Evolutionary conservation across 768 basidiomycete species (phyloP), one percentile per base, ranked within the genome.

Genomic region (Amanita muscaria): DNA sequence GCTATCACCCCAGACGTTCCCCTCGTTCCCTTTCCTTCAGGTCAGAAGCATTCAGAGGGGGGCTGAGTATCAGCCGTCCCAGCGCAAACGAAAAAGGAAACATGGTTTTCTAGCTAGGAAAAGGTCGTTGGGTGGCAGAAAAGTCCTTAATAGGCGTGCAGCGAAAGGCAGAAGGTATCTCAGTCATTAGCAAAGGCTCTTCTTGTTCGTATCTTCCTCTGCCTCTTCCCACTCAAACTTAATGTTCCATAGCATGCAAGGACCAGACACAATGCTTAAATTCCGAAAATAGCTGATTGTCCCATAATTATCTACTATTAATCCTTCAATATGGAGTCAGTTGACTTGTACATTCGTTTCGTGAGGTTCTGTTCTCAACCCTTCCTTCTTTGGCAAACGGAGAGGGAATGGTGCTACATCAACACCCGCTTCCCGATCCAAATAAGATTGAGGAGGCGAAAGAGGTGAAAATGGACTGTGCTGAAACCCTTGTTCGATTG

Each of bases 21-120:
- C 44, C 48, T 34, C 27, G 33, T 29, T 49, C 48, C 15, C 48
- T 45, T 15, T 32, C 6, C 62, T 70, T 24, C 78, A 82, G 53
- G 64, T 74, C 31, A 80, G 91, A 5, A 80, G 73, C 58, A 69
- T 69, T 23, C 73, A 83, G 22, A 76, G 79, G 34, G 93, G 93
- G 34, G 76, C 79, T n/a, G 89, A 93, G 64, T 98, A 97, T 56
- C 93, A 97, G 60, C 93, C 93, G n/a, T 90, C 87, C 0, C 91
- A 94, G 62, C 76, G 92, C 32, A 88, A 87, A 57, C 69, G 93
- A 53, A 98, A 98, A 70, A 74, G 90, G 54, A 90, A 84, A 59
- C 87, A 89, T 58, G 93, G 93, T 5, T 98, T 94, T 63, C 73
- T 98, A 25, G 76, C 83, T 0, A 67, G 92, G 48, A 79, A 83